phyloP scores from a whole-genome alignment of 306 rosid genomes.

The Datisca glomerata region DNA sequence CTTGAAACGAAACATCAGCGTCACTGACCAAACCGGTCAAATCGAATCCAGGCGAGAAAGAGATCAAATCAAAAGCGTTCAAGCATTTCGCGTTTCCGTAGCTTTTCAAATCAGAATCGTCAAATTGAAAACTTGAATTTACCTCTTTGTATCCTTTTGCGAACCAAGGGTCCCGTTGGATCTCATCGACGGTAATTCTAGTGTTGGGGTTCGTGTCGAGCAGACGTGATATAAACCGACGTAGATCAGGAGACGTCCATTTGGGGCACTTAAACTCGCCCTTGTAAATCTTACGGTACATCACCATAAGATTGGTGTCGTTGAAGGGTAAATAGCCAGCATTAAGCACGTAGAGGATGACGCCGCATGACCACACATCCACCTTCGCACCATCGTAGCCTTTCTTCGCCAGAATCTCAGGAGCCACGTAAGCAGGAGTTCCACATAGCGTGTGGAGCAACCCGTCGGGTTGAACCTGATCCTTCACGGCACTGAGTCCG shows the following conservation, averaged over 20 bases:
- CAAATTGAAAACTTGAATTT: conserved; percentile 7
- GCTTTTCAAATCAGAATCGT: conserved; percentile 3
- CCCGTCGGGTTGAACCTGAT: conserved; percentile 47
- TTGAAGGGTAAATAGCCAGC: conserved; percentile 63
- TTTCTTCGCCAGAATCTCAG: conserved; percentile 56
- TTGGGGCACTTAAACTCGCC: conserved; percentile 59
- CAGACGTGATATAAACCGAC: conserved; percentile 28
- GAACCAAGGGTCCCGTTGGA: conserved; percentile 56
- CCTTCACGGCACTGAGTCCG: conserved; percentile 55
- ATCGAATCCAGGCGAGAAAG: conserved; percentile 54
- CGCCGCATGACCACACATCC: conserved; percentile 82
- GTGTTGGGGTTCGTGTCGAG: conserved; percentile 52
- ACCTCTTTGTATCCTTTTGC: conserved; percentile 25
- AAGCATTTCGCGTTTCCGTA: conserved; percentile 13
- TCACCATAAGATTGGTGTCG: conserved; percentile 31
- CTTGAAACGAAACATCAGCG: conserved; percentile 8
- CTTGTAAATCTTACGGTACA: conserved; percentile 60
- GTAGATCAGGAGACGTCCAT: conserved; percentile 38
- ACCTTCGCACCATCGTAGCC: conserved; percentile 75
- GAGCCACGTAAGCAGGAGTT: conserved; percentile 83
- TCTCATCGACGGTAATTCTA: conserved; percentile 50
- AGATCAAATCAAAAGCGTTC: conserved; percentile 73
- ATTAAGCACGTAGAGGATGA: conserved; percentile 43
- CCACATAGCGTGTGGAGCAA: conserved; percentile 74
- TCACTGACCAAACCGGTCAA: conserved; percentile 36